Percentiles rank a stretch among this genome's conserved stretches.
Conservation (phyloP, 176 grass and related monocot genomes). For the Ananas comosus region DNA sequence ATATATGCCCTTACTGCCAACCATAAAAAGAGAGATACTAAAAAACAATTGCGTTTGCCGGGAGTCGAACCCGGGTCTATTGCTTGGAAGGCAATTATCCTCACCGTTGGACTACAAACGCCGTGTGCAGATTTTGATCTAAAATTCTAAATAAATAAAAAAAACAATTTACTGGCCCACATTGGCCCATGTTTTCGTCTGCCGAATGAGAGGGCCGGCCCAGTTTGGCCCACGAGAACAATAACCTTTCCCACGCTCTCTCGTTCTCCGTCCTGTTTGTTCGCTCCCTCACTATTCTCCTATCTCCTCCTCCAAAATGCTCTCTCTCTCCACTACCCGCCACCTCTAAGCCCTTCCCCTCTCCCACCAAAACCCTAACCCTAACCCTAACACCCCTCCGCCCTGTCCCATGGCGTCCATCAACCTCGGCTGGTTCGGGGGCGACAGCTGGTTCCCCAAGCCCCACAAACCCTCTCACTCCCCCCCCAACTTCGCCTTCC, state of each 20-base stretch:
- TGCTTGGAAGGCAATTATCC: conserved; percentile 97
- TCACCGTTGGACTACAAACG: conserved; percentile 99
- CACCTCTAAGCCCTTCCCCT: background rate
- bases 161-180: no score
- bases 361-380: conserved; percentile 4
- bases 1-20: no score
- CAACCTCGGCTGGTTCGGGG: conserved; percentile 28
- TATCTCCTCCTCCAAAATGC: background rate
- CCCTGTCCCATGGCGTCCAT: conserved; percentile 22
- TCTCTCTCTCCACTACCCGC: background rate
- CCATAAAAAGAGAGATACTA: background rate
- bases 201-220: no score
- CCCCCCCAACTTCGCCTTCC: conserved; percentile 17
- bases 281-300: background rate
- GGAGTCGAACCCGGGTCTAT: conserved; percentile 94
- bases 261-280: background rate
- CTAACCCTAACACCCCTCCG: background rate
- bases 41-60: conserved; percentile 42
- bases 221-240: background rate
- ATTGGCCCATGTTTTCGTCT: no score
- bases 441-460: conserved; percentile 26
- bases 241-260: background rate
- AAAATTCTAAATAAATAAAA: no score
- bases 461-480: conserved; percentile 9
- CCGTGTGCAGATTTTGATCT: background rate